These are phyloP conservation scores for Rhododendron vialii DNA, from an alignment of 148 eudicot genomes.

Conservation along the genomic window DNA sequence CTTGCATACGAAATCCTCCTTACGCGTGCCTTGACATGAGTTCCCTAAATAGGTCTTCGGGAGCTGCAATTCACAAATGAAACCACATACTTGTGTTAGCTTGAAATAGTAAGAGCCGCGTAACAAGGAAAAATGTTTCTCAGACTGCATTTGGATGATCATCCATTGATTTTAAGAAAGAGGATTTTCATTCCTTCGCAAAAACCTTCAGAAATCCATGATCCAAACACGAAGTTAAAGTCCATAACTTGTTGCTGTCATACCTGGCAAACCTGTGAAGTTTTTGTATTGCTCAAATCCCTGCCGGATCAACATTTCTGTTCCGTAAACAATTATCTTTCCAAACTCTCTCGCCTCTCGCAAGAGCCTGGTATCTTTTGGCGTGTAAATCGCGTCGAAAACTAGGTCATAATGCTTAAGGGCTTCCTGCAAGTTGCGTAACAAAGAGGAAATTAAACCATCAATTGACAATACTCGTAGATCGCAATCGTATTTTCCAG, in stretches of 20 bases:
- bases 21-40: slow-evolving; percentile 25
- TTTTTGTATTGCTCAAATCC: slow-evolving; percentile 81
- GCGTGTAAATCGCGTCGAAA: slow-evolving; percentile 81
- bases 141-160: neutral
- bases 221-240: neutral
- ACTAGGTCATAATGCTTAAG: slow-evolving; percentile 57
- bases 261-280: slow-evolving; percentile 85
- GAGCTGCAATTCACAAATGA: slow-evolving; percentile 40
- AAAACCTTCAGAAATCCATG: neutral
- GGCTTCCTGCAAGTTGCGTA: slow-evolving; percentile 47
- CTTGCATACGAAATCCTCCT: neutral
- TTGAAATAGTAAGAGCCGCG: neutral
- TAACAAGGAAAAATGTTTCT: neutral
- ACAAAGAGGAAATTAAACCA: neutral
- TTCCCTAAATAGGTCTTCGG: slow-evolving; percentile 52
- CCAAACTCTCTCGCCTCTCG: slow-evolving; percentile 67
- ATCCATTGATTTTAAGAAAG: neutral
- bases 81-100: neutral
- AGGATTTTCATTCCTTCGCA: neutral
- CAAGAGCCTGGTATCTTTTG: slow-evolving; percentile 70
- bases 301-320: slow-evolving; percentile 83
- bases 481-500: neutral
- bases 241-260: neutral
- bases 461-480: neutral
- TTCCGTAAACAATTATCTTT: slow-evolving; percentile 53